Evolutionary conservation across 495 filamentous ascomycete species (phyloP).

Genomic region (Parmelia sp.): DNA sequence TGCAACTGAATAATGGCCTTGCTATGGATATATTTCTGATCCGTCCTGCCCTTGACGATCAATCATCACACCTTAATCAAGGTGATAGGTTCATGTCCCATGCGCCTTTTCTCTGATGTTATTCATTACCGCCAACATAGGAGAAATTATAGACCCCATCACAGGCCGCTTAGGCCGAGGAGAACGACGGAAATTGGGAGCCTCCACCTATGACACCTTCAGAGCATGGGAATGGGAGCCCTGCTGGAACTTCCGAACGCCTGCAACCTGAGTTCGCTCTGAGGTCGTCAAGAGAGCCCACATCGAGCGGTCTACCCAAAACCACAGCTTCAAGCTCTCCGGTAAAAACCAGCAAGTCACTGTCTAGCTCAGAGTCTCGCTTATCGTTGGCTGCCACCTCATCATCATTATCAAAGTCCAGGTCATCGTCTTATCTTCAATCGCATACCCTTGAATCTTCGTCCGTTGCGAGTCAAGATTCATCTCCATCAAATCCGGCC

Average conservation of each 20-base stretch:
- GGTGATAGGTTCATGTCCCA: conserved; percentile 10
- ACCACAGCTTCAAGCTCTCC: neutral
- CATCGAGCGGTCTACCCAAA: conserved; percentile 8
- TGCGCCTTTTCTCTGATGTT: neutral
- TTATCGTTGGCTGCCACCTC: neutral
- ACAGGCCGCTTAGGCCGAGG: neutral
- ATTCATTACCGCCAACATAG: neutral
- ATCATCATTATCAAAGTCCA: conserved; percentile 6
- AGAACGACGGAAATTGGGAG: neutral
- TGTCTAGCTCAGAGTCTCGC: conserved; percentile 16
- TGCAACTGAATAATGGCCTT: too few species aligned
- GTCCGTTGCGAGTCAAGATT: conserved; percentile 42
- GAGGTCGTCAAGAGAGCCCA: conserved; percentile 12
- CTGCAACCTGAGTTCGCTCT: conserved; percentile 7
- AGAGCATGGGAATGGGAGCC: conserved; percentile 9
- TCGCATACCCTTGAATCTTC: conserved; percentile 29
- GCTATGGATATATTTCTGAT: too few species aligned
- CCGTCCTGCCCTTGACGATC: neutral
- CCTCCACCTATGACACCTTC: conserved; percentile 12
- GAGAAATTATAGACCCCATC: neutral
- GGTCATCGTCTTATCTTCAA: conserved; percentile 6
- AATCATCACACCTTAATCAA: too few species aligned
- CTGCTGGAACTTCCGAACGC: conserved; percentile 7
- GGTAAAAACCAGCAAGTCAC: neutral
- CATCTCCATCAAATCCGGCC: conserved; percentile 50